phyloP scores from a whole-genome alignment of 106 monocot species.

The Dioscorea zingiberensis region DNA sequence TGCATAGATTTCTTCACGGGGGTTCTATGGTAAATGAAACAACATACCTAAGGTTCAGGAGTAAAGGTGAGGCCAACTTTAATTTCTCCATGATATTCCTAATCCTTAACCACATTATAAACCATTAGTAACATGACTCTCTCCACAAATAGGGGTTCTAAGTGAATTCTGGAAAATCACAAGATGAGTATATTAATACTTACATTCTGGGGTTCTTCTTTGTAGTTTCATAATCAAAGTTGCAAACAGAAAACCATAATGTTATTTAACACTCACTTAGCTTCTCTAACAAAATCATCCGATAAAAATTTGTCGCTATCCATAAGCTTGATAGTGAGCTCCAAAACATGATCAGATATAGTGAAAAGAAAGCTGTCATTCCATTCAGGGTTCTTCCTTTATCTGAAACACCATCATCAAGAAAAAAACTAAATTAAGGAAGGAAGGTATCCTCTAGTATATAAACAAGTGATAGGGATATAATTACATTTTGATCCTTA shows the following conservation, averaged over 20 bases:
- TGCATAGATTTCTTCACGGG: no score
- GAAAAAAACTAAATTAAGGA: not conserved
- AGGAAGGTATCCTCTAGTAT: no score
- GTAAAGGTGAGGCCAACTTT: slow-evolving; percentile 76
- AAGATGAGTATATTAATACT: not conserved
- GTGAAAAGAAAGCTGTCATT: slow-evolving; percentile 56
- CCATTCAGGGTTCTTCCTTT: slow-evolving; percentile 53
- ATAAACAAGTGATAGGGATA: not conserved
- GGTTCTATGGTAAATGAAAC: no score
- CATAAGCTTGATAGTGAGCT: slow-evolving; percentile 47
- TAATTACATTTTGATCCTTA: not conserved
- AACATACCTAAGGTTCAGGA: slow-evolving; percentile 1
- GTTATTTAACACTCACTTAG: slow-evolving; percentile 26
- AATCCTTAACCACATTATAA: slow-evolving; percentile 86
- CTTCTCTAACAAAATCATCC: slow-evolving; percentile 57
- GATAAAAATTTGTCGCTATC: slow-evolving; percentile 31
- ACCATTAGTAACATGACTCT: slow-evolving; percentile 56
- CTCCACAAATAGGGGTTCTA: slow-evolving; percentile 64
- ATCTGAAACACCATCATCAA: slow-evolving; percentile 14
- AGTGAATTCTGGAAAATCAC: slow-evolving; percentile 46
- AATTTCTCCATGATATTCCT: slow-evolving; percentile 75
- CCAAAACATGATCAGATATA: slow-evolving; percentile 22
- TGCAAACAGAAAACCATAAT: not conserved
- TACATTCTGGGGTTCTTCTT: not conserved
- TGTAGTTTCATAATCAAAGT: not conserved